These are phyloP conservation scores for Emericellopsis atlantica DNA, from an alignment of 2,329 filamentous ascomycete species.

Conservation along the genomic window DNA sequence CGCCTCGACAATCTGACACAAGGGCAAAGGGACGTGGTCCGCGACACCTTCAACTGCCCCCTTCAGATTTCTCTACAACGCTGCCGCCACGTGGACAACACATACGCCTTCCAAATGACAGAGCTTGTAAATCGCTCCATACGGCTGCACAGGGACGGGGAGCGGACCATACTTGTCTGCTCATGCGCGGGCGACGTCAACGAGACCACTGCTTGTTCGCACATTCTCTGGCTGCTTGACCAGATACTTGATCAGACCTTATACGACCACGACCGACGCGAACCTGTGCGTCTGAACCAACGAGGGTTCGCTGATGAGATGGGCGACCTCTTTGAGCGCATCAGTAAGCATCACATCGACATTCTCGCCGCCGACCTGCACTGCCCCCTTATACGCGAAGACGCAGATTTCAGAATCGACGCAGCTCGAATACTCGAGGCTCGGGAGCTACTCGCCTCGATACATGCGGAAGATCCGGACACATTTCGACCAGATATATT, in stretches of 20 bases:
- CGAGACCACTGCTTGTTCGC: slow-evolving; percentile 28
- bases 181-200: slow-evolving; percentile 30
- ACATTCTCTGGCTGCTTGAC: slow-evolving; percentile 43
- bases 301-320: slow-evolving; percentile 32
- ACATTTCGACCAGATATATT: slow-evolving; percentile 35
- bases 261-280: slow-evolving; percentile 20
- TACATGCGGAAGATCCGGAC: slow-evolving; percentile 24
- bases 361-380: slow-evolving; percentile 39
- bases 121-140: slow-evolving; percentile 39
- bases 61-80: slow-evolving; percentile 36
- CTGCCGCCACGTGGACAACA: slow-evolving; percentile 32
- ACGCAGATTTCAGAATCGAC: slow-evolving; percentile 16
- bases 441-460: slow-evolving; percentile 35
- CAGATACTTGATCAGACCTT: slow-evolving; percentile 34
- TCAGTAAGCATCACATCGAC: slow-evolving; percentile 37
- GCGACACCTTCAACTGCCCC: slow-evolving; percentile 32
- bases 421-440: slow-evolving; percentile 31
- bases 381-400: slow-evolving; percentile 25
- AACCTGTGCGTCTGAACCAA: slow-evolving; percentile 27
- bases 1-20: slow-evolving; percentile 23
- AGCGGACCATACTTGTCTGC: slow-evolving; percentile 24
- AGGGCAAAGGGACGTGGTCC: slow-evolving; percentile 22
- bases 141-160: slow-evolving; percentile 26
- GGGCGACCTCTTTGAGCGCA: slow-evolving; percentile 32
- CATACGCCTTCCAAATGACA: slow-evolving; percentile 43